Conservation (phyloP, 2,329 filamentous ascomycete genomes). For the Lachnellula occidentalis region DNA sequence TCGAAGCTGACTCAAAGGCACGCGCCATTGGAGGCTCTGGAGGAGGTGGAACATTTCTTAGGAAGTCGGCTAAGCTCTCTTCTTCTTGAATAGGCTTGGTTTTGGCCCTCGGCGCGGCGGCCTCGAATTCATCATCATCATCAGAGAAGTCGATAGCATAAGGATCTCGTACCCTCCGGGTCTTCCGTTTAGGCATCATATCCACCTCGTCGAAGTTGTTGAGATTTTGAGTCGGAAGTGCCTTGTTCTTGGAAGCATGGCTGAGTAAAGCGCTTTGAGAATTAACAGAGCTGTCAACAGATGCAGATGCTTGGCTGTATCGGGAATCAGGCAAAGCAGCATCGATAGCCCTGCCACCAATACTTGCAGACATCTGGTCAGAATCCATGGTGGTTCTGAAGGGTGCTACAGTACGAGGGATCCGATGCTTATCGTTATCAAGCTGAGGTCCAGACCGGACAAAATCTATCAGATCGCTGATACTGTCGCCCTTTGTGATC, state of each 20-base stretch:
- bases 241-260: conserved; percentile 33
- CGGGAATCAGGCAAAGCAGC: conserved; percentile 51
- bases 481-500: conserved; percentile 58
- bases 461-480: conserved; percentile 89
- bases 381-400: conserved; percentile 84
- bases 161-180: conserved; percentile 74
- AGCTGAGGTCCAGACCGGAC: conserved; percentile 71
- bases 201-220: conserved; percentile 27
- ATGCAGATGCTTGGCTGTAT: conserved; percentile 40
- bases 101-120: conserved; percentile 13
- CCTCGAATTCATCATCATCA: conserved; percentile 33
- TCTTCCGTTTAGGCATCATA: conserved; percentile 65
- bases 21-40: conserved; percentile 37
- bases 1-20: conserved; percentile 14
- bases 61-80: conserved; percentile 69
- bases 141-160: conserved; percentile 81
- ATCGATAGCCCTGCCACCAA: conserved; percentile 52
- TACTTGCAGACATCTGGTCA: conserved; percentile 59
- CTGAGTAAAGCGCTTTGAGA: conserved; percentile 67
- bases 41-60: conserved; percentile 64
- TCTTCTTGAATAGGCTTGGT: conserved; percentile 19
- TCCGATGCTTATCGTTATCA: conserved; percentile 58
- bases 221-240: conserved; percentile 9
- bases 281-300: conserved; percentile 45
- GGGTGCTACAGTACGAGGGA: conserved; percentile 76